Percentiles rank a stretch among this genome's conserved stretches.
Conservation (phyloP, 768 basidiomycete species). For the Kwoniella heveanensis region DNA sequence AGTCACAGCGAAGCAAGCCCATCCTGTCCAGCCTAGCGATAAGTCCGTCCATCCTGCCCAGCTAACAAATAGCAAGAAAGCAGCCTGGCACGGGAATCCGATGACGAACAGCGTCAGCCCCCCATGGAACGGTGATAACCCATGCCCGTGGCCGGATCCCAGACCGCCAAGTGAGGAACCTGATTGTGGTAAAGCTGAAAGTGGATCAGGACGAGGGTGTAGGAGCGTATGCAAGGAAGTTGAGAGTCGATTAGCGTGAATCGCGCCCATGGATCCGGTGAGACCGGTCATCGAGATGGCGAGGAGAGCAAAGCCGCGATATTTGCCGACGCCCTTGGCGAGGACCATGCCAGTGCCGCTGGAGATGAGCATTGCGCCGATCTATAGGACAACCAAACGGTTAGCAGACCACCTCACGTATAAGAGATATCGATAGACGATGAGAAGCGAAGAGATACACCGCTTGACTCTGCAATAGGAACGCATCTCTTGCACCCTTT, state of each 20-base stretch:
- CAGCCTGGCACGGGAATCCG: constrained; percentile 75
- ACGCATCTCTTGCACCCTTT: too few relatives aligned
- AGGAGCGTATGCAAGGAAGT: constrained; percentile 70
- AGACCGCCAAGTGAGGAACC: background rate
- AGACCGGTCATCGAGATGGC: constrained; percentile 86
- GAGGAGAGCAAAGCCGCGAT: constrained; percentile 82
- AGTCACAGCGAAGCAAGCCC: constrained; percentile 72
- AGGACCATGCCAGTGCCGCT: constrained; percentile 88
- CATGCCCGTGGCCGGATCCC: background rate
- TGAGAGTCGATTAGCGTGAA: constrained; percentile 83
- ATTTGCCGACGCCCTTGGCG: constrained; percentile 82
- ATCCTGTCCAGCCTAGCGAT: constrained; percentile 67
- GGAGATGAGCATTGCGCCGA: constrained; percentile 61
- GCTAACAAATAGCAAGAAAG: constrained; percentile 70
- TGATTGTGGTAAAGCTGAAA: constrained; percentile 1
- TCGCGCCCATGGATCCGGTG: constrained; percentile 85
- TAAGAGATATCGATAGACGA: background rate
- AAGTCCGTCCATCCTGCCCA: constrained; percentile 76
- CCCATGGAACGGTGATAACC: constrained; percentile 56
- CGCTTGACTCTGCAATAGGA: too few relatives aligned
- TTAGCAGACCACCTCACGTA: too few relatives aligned
- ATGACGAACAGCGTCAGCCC: constrained; percentile 67
- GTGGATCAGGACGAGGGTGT: constrained; percentile 22
- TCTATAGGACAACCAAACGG: too few relatives aligned
- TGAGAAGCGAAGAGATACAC: background rate